phyloP scores from a whole-genome alignment of 805 yeast species.

The Ogataea paradorogensis region DNA sequence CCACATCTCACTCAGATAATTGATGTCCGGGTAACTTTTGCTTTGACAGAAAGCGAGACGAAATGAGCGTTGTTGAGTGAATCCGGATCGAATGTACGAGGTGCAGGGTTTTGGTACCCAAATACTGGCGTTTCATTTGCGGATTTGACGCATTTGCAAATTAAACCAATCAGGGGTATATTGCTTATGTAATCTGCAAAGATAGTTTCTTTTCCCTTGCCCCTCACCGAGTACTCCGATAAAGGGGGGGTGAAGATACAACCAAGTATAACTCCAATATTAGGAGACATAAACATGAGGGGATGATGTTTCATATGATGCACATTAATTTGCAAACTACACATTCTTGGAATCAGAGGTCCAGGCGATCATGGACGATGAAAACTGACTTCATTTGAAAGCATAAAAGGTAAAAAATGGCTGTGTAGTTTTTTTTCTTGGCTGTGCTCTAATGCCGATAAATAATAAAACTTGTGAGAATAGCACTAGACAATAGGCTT shows the following conservation, averaged over 20 bases:
- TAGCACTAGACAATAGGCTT: slow-evolving; percentile 6
- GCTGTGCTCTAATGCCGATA: slow-evolving; percentile 17
- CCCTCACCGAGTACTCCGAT: slow-evolving; percentile 13
- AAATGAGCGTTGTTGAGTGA: too few species aligned
- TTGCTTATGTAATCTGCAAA: neutral
- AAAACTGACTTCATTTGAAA: too few species aligned
- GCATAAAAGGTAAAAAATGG: neutral
- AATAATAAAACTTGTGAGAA: slow-evolving; percentile 4
- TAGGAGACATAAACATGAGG: slow-evolving; percentile 1
- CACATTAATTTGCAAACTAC: too few species aligned
- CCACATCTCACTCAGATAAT: neutral
- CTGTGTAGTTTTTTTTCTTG: slow-evolving; percentile 2
- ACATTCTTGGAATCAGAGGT: too few species aligned
- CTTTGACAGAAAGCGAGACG: too few species aligned
- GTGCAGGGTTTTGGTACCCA: too few species aligned
- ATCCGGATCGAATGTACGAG: too few species aligned
- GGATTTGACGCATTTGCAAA: too few species aligned
- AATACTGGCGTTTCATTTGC: too few species aligned
- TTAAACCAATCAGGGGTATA: neutral
- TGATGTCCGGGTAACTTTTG: slow-evolving; percentile 4
- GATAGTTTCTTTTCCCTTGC: neutral
- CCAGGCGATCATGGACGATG: too few species aligned
- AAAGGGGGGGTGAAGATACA: neutral
- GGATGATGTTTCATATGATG: neutral
- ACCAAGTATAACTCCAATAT: too few species aligned